These are phyloP conservation scores for Ogataea salicorniae DNA, from an alignment of 805 yeast genomes.

Conservation along the genomic window DNA sequence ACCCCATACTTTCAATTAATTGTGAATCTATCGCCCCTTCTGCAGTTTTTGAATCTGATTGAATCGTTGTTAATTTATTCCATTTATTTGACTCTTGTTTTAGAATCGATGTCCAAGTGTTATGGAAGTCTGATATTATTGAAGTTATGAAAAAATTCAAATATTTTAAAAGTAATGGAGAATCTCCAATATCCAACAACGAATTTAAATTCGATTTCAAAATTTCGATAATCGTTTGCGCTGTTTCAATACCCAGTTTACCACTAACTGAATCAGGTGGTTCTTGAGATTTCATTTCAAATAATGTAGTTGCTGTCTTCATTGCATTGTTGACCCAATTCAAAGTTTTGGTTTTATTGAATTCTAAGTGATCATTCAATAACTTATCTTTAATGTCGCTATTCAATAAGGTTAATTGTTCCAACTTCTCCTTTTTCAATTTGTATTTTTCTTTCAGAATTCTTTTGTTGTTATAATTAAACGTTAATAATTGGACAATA, in stretches of 20 bases:
- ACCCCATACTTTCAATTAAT: conserved; percentile 18
- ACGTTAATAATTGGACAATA: conserved; percentile 68
- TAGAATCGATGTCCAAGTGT: conserved; percentile 17
- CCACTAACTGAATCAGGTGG: conserved; percentile 41
- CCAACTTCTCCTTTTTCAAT: conserved; percentile 38
- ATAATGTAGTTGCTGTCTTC: conserved; percentile 38
- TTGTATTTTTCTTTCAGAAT: conserved; percentile 48
- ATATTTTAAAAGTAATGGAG: conserved; percentile 24
- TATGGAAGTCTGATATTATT: conserved; percentile 17
- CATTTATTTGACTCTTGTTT: conserved; percentile 16
- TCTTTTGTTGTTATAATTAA: conserved; percentile 62
- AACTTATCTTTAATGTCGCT: conserved; percentile 68
- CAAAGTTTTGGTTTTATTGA: conserved; percentile 66
- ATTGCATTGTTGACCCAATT: conserved; percentile 72
- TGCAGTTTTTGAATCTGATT: conserved; percentile 1
- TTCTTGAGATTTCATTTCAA: conserved; percentile 59
- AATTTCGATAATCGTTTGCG: conserved; percentile 22
- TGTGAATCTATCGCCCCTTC: conserved; percentile 1
- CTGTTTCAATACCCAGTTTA: conserved; percentile 26
- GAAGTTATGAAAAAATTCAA: conserved; percentile 20
- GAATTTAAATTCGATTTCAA: conserved; percentile 27
- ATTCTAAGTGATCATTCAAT: conserved; percentile 70
- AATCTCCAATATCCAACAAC: conserved; percentile 35
- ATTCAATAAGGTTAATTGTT: conserved; percentile 43
- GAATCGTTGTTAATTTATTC: conserved; percentile 9